A percentile compares a stretch with the other conserved stretches of the same genome.
Conservation (phyloP, 495 filamentous ascomycete genomes). For the Tuber indicum region DNA sequence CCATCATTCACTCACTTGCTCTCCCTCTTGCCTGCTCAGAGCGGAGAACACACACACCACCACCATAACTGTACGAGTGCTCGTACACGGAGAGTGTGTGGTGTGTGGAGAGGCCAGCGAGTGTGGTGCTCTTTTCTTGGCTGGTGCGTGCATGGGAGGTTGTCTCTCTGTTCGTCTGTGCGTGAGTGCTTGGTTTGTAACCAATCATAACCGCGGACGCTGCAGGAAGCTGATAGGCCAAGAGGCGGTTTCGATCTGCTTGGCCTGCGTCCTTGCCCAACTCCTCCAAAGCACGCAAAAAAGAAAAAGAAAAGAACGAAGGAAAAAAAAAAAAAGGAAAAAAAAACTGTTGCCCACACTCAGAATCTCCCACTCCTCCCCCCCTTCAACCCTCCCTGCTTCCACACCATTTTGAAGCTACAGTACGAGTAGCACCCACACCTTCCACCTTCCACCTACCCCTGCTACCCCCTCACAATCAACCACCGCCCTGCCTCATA, state of each 20-base stretch:
- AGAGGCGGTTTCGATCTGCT: conserved; percentile 22
- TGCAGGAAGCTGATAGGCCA: conserved; percentile 28
- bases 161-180: background rate
- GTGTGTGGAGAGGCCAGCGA: background rate
- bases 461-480: conserved; percentile 1
- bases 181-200: conserved; percentile 15
- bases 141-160: background rate
- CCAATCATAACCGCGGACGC: conserved; percentile 30
- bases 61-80: background rate
- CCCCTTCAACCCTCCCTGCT: conserved; percentile 15
- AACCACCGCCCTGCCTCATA: conserved; percentile 17
- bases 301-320: background rate
- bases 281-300: conserved; percentile 31
- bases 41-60: background rate
- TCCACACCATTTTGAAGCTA: background rate
- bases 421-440: background rate
- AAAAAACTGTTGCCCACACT: conserved; percentile 1
- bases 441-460: conserved; percentile 19
- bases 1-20: conserved; percentile 1
- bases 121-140: conserved; percentile 1
- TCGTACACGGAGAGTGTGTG: background rate
- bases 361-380: conserved; percentile 1
- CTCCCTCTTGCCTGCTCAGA: background rate
- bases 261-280: conserved; percentile 28
- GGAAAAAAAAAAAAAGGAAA: background rate